These are phyloP conservation scores for Diaporthe eres DNA, from an alignment of 2,329 filamentous ascomycete species.

Conservation along the genomic window DNA sequence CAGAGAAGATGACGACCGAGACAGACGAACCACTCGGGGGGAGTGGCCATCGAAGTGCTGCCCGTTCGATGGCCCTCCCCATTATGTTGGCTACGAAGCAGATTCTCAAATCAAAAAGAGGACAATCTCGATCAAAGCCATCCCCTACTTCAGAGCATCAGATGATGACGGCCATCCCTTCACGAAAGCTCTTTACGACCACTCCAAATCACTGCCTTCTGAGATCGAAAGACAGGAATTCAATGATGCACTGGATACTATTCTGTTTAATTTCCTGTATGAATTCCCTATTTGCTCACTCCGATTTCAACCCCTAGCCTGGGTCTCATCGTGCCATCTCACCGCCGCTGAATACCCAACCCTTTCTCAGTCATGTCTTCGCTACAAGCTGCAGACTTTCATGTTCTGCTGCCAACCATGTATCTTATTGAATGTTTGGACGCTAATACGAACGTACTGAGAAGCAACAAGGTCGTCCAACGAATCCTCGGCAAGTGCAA, in stretches of 20 bases:
- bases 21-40: background rate
- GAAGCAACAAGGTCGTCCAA: background rate
- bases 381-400: background rate
- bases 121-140: conserved; percentile 16
- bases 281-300: background rate
- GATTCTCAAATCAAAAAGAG: background rate
- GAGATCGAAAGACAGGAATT: background rate
- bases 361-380: background rate
- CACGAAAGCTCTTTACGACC: conserved; percentile 10
- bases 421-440: too few relatives aligned
- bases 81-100: conserved; percentile 14
- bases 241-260: background rate
- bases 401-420: background rate
- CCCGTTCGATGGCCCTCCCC: conserved; percentile 24
- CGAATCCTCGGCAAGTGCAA: background rate
- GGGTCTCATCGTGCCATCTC: too few relatives aligned
- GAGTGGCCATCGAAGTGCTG: conserved; percentile 21
- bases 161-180: conserved; percentile 3
- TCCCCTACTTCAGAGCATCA: conserved; percentile 11
- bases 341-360: too few relatives aligned
- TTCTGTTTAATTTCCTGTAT: conserved; percentile 20
- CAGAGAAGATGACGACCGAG: background rate
- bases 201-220: conserved; percentile 1
- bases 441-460: background rate
- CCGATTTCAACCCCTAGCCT: background rate